Evolutionary conservation across 1,284 basidiomycete genomes (phyloP).

Genomic region (Vanrija sp.): DNA sequence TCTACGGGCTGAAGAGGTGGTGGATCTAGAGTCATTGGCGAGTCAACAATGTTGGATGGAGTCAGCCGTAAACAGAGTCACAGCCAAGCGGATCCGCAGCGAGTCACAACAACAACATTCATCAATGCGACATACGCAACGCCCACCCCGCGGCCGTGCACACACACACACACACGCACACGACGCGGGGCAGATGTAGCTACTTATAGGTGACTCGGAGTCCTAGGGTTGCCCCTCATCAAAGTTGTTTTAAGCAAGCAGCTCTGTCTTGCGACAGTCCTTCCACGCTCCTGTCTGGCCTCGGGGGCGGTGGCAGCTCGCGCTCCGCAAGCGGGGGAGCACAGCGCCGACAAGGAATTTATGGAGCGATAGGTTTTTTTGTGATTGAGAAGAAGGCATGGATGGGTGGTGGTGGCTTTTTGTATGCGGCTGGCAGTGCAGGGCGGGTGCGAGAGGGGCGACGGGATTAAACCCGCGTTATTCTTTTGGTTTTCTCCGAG

Average conservation of each 20-base stretch:
- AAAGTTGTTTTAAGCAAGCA: constrained; percentile 42
- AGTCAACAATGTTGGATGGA: too few relatives aligned
- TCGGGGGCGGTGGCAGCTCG: constrained; percentile 18
- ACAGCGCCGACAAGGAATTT: constrained; percentile 29
- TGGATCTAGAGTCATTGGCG: too few relatives aligned
- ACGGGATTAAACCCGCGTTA: constrained; percentile 1
- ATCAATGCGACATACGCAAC: too few relatives aligned
- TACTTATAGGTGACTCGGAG: constrained; percentile 44
- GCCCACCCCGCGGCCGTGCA: too few relatives aligned
- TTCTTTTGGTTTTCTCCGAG: constrained; percentile 17
- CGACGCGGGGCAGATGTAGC: constrained; percentile 22
- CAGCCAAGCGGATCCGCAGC: too few relatives aligned
- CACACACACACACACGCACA: not conserved
- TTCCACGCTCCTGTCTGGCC: constrained; percentile 44
- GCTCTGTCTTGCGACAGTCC: constrained; percentile 6
- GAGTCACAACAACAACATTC: too few relatives aligned
- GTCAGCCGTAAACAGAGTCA: too few relatives aligned
- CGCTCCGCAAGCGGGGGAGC: constrained; percentile 16
- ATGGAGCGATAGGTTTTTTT: constrained; percentile 18
- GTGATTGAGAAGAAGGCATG: constrained; percentile 17
- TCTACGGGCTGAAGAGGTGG: too few relatives aligned
- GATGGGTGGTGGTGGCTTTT: not conserved
- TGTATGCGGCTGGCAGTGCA: not conserved
- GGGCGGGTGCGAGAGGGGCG: not conserved
- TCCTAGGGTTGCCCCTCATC: constrained; percentile 35